These are phyloP conservation scores for Bolboschoenus planiculmis DNA, from an alignment of 176 grass and related monocot genomes.

Conservation along the genomic window DNA sequence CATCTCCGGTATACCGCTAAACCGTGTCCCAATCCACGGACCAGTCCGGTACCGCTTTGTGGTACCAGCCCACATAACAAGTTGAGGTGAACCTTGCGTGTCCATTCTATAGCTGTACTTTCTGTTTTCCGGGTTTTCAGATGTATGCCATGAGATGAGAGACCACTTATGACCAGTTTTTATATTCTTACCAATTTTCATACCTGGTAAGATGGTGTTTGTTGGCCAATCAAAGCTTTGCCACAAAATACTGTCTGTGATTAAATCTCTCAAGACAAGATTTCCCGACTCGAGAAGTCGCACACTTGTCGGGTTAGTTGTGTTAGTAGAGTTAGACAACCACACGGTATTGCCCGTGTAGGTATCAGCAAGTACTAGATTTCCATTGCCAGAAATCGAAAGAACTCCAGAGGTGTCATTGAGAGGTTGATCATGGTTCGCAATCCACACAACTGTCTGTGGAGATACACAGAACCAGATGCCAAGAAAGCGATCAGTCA, in stretches of 20 bases:
- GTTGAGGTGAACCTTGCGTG: neutral
- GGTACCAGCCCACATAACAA: conserved; percentile 1
- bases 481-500: conserved; percentile 11
- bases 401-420: conserved; percentile 8
- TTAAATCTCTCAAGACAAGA: conserved; percentile 10
- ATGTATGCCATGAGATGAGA: conserved; percentile 32
- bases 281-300: conserved; percentile 21
- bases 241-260: neutral
- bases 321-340: conserved; percentile 13
- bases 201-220: conserved; percentile 16
- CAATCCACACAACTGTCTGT: conserved; percentile 34
- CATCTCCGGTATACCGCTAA: conserved; percentile 47
- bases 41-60: conserved; percentile 11
- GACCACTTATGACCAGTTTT: conserved; percentile 26
- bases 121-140: conserved; percentile 22
- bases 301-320: neutral
- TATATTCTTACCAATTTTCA: conserved; percentile 29
- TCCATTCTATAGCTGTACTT: conserved; percentile 20
- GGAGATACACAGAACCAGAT: conserved; percentile 28
- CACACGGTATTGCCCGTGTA: neutral
- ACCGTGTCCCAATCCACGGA: conserved; percentile 35
- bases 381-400: conserved; percentile 15
- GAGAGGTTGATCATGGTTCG: conserved; percentile 28
- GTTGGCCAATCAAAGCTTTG: conserved; percentile 26
- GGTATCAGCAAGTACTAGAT: neutral